phyloP scores from a whole-genome alignment of 2,329 filamentous ascomycete genomes.

The Aspergillus udagawae region DNA sequence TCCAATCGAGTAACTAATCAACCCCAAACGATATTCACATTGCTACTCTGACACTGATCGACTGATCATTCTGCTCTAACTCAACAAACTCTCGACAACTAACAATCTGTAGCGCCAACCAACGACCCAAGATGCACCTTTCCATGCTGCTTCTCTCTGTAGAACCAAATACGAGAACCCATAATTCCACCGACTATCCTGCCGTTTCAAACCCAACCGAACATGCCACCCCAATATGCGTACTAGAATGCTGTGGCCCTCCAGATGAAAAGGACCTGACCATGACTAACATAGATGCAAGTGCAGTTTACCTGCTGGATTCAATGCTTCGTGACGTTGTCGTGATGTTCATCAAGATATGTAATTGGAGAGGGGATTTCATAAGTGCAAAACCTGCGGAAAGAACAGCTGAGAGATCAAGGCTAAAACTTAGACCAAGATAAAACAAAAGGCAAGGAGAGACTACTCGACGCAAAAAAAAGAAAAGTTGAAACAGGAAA shows the following conservation, averaged over 20 bases:
- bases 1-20: neutral
- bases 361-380: constrained; percentile 17
- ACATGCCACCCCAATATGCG: neutral
- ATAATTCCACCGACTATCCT: neutral
- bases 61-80: neutral
- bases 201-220: neutral
- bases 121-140: neutral
- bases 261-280: neutral
- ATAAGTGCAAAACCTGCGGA: constrained; percentile 11
- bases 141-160: neutral
- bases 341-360: constrained; percentile 15
- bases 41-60: neutral
- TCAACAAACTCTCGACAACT: neutral
- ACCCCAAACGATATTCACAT: neutral
- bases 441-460: constrained; percentile 3
- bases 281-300: neutral
- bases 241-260: neutral
- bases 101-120: neutral
- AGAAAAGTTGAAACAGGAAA: neutral
- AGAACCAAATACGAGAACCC: neutral
- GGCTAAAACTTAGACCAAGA: constrained; percentile 3
- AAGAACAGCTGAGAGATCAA: constrained; percentile 5
- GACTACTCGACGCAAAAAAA: neutral
- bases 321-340: constrained; percentile 11
- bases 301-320: neutral